Evolutionary conservation across 495 filamentous ascomycete species (phyloP), one percentile per base, ranked within the genome.

Genomic region (Penicillium steckii): DNA sequence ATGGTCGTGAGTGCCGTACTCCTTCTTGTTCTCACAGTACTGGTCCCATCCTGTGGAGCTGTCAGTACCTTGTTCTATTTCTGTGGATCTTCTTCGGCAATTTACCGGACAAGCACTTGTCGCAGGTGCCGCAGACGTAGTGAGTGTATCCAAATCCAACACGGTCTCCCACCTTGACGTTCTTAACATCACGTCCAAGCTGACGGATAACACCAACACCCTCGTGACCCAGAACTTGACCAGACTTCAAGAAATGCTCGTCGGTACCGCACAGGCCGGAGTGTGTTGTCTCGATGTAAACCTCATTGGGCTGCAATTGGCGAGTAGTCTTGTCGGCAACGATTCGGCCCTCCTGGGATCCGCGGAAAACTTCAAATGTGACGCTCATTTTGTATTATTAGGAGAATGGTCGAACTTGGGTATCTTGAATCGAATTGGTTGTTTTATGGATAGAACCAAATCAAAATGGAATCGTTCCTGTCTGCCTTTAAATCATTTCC

Each of bases 151-250:
- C 78, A 52, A 61, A 62, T 15, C 74, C 72, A 25, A 87, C 79
- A 12, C 78, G 75, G 53, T 84, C 78, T 19, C 82, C 83, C 19
- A 75, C 62, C 35, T 75, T 65, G 43, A 85, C 59, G 15, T 69
- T 60, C n/a, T 58, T 67, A 21, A 81, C 75, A 29, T 65, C 62
- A 26, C 60, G 59, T 8, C 83, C 83, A n/a, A 84, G 52, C 3
- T 71, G 65, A 8, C 68, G 75, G 17, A 87, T 68, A 12, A 83
- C 42, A 38, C 83, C 84, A 15, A 75, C 73, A 46, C 75, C 76
- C 59, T 85, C 84, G 44, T 74, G 60, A 4, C 84, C 83, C 2
- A 80, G 55, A 26, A 50, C 56, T 29, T 50, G 40, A 8, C 58
- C 63, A 8, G 60, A 54, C 27, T 50, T 38, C 38, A 70, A 33